Base-by-base conservation (phyloP, 108 stramenopile genomes). In the Tribonema minus region DNA sequence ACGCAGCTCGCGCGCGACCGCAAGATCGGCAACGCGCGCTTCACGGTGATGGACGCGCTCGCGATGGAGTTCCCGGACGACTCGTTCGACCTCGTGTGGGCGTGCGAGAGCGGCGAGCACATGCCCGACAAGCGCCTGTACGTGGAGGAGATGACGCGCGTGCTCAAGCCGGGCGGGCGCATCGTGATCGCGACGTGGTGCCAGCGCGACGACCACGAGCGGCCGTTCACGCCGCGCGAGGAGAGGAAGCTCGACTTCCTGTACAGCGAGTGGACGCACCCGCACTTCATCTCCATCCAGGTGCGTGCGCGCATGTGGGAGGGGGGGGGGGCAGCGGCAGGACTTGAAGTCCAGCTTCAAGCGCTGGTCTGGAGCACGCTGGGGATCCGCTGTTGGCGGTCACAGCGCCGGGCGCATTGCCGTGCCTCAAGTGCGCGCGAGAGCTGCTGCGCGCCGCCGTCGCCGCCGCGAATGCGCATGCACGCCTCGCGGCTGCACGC, bases 151-250 rank as follows among this genome's bases (percentile, higher is more conserved):
- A 96, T 96, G 96, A 92, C 92, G 90, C 86, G 96, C 60, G 96
- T 96, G 6, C 86, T 96, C 67, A 96, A 96, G 76, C 96, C 96
- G 9, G 96, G 96, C 40, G 96, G 96, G 29, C 71, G 65, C 66
- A 91, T 94, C 36, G 93, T 97, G 70, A 94, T 97, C 86, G 94
- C 94, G 2, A 93, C 92, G 4, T 97, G 96, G 96, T 97, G 93
- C 69, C 93, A 96, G 79, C 83, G 95, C n/a, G 95, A 96, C 81
- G 92, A 94, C 76, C 67, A 90, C 31, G 70, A 80, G 26, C 72
- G 74, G 65, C 91, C 93, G 28, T 95, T 95, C 86, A 88, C 87
- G 60, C 86, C 91, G 68, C 89, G 85, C 59, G 96, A 95, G 78
- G 87, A 92, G 84, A 83, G 89, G 58, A 92, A 93, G 84, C 89